These are phyloP conservation scores for Eutrema yunnanense DNA, from an alignment of 345 rosid species.

Conservation along the genomic window DNA sequence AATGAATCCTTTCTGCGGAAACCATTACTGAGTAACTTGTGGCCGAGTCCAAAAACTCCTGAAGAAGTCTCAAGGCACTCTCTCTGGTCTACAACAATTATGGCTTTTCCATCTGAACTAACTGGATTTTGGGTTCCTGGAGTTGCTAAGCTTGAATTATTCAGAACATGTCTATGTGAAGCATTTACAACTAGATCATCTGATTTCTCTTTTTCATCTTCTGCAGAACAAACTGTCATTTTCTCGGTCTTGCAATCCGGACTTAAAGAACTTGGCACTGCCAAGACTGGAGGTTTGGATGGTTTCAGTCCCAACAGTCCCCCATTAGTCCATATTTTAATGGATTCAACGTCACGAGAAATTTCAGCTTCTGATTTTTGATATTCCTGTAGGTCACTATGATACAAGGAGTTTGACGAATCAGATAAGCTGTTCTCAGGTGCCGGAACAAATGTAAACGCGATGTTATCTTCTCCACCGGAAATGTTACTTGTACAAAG, in stretches of 20 bases:
- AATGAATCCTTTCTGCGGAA: conserved; percentile 49
- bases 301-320: conserved; percentile 88
- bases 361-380: conserved; percentile 24
- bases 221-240: neutral
- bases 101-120: conserved; percentile 6
- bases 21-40: conserved; percentile 54
- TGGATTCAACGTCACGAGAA: conserved; percentile 31
- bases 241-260: neutral
- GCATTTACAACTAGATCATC: conserved; percentile 3
- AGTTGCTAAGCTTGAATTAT: conserved; percentile 37
- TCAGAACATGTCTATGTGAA: neutral
- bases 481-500: neutral
- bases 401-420: conserved; percentile 15
- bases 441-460: neutral
- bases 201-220: conserved; percentile 8
- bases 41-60: conserved; percentile 54
- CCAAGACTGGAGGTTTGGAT: conserved; percentile 68
- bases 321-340: conserved; percentile 87
- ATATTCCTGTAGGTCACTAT: neutral
- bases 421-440: neutral
- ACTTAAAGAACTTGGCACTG: conserved; percentile 14
- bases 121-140: conserved; percentile 22
- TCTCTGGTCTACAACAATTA: conserved; percentile 1
- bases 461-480: neutral
- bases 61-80: conserved; percentile 32